Base-by-base conservation (phyloP, 805 yeast genomes). In the Metschnikowia henanensis region DNA sequence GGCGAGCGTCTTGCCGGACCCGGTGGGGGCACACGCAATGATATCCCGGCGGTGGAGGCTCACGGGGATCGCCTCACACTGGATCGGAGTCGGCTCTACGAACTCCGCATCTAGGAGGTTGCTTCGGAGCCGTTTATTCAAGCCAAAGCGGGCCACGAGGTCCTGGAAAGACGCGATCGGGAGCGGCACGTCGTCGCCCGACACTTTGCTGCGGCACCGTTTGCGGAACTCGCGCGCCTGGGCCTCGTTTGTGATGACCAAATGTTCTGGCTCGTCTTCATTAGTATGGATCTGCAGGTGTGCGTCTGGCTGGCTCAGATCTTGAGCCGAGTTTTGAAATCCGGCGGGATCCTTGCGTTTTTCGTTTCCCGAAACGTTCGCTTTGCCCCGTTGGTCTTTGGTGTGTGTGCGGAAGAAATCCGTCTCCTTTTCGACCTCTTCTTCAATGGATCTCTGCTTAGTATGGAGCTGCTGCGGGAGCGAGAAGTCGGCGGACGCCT, bases 1-100 rank as follows among this genome's bases (percentile, higher is more conserved):
- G 23, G 97, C 95, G 37, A 94, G 71, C 0, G 99, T 94, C 62
- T 94, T 94, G 73, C 99, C 99, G 4, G 97, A 89, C 55, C 99
- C 99, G 1, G 99, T 94, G 36, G 98, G 98, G 0, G 98, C 97
- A 73, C 97, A 88, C 1, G 96, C 95, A 33, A 94, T 72, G 26
- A 94, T 61, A 60, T 92, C 97, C 46, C 95, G 77, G 22, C 72
- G 76, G 41, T 79, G 73, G 41, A 89, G 66, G 12, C 87, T 66
- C 8, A 81, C 70, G 2, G 99, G 97, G 32, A 94, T 82, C 2
- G 90, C 81, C 63, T 94, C 97, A 49, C 89, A 79, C 66, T 94
- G 99, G 55, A 94, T 87, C 3, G 97, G 83, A 0, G 99, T 92
- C 5, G 99, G 98, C 49, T 82, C 87, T 1, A 81, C 77, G 58